Percentiles rank a stretch among this genome's conserved stretches.
Evolutionary conservation across 495 filamentous ascomycete genomes (phyloP).

Genomic region (Tuber indicum): DNA sequence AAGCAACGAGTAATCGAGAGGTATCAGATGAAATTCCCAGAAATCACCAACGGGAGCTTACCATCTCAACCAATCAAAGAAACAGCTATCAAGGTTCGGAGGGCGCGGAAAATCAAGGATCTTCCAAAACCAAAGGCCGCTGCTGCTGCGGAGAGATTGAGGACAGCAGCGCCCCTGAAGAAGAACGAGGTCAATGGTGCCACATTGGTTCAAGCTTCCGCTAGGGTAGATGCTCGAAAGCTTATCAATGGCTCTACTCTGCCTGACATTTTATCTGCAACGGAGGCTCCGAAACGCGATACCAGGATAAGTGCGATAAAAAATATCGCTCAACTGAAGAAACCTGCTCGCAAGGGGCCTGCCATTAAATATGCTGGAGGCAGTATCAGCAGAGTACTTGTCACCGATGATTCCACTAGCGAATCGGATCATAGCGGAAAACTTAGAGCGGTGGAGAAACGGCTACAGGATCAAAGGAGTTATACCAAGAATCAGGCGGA

Average conservation of each 20-base stretch:
- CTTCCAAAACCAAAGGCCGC: constrained; percentile 11
- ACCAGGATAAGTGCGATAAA: background rate
- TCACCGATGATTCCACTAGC: constrained; percentile 9
- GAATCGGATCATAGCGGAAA: constrained; percentile 12
- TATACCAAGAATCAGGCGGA: constrained; percentile 36
- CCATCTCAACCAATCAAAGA: constrained; percentile 16
- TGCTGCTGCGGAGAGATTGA: constrained; percentile 16
- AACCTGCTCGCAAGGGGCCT: constrained; percentile 22
- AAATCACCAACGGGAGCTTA: background rate
- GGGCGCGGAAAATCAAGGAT: background rate
- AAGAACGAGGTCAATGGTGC: background rate
- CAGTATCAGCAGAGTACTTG: constrained; percentile 2
- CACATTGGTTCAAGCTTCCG: background rate
- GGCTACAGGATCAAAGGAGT: constrained; percentile 26
- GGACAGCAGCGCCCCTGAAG: constrained; percentile 19
- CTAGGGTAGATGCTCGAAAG: background rate
- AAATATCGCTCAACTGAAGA: constrained; percentile 14
- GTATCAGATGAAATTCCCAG: constrained; percentile 28
- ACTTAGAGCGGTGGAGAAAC: constrained; percentile 9
- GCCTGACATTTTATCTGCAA: background rate
- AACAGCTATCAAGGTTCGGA: constrained; percentile 1
- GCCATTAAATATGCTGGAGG: constrained; percentile 31
- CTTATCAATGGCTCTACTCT: background rate
- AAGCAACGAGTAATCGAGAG: constrained; percentile 14
- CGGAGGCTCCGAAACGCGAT: background rate